Conservation (phyloP, 2,329 filamentous ascomycete genomes). For the Alternaria burnsii region DNA sequence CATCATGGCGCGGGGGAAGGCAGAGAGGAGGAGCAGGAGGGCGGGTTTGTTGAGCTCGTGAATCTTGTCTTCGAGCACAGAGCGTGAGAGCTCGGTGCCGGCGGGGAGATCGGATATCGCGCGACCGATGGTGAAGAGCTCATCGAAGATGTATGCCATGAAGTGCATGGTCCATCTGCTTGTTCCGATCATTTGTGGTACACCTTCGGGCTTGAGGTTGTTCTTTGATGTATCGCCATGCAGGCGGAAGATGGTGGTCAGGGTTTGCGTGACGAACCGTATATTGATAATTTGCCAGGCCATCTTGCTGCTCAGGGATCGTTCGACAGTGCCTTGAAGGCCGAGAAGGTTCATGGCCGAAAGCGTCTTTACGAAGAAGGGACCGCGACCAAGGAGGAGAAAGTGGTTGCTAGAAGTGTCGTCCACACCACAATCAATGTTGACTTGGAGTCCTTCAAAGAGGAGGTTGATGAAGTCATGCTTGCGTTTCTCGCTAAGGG, state of each 20-base stretch:
- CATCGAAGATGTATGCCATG: slow-evolving; percentile 64
- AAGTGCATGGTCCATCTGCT: slow-evolving; percentile 80
- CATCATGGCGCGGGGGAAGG: slow-evolving; percentile 50
- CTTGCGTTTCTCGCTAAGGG: slow-evolving; percentile 39
- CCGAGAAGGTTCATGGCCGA: slow-evolving; percentile 82
- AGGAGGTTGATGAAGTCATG: slow-evolving; percentile 69
- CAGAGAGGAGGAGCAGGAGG: slow-evolving; percentile 43
- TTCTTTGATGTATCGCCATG: slow-evolving; percentile 59
- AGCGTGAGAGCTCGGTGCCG: slow-evolving; percentile 49
- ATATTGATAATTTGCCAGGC: slow-evolving; percentile 78
- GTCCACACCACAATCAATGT: slow-evolving; percentile 84
- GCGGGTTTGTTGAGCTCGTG: slow-evolving; percentile 46
- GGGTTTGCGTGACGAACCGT: slow-evolving; percentile 71
- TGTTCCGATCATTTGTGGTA: slow-evolving; percentile 66
- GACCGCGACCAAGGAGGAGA: slow-evolving; percentile 60
- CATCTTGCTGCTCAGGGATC: slow-evolving; percentile 75
- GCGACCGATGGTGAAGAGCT: slow-evolving; percentile 52
- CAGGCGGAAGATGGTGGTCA: slow-evolving; percentile 62
- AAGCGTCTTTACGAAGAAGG: slow-evolving; percentile 76
- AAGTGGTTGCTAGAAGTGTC: slow-evolving; percentile 62
- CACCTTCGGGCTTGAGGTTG: slow-evolving; percentile 46
- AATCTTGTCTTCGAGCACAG: slow-evolving; percentile 38
- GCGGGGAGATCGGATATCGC: slow-evolving; percentile 27
- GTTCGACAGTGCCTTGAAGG: slow-evolving; percentile 47
- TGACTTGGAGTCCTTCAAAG: slow-evolving; percentile 58